Percentiles rank a stretch among this genome's conserved stretches.
Evolutionary conservation across 345 rosid species (phyloP).

Genomic region (Arabidopsis thaliana): TAIR10.1 NC_003070.9:26009501-26010000

Average conservation of each 20-base stretch:
- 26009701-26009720: conserved; percentile 45
- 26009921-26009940: background rate
- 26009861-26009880: no score
- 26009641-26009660: conserved; percentile 42
- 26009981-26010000: background rate
- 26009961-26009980: background rate
- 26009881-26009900: conserved; percentile 7
- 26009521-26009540: background rate
- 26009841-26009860: conserved; percentile 2
- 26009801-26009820: conserved; percentile 1
- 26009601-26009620: conserved; percentile 21
- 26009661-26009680: conserved; percentile 42
- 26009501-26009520: background rate
- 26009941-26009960: background rate
- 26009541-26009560: conserved; percentile 1
- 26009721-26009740: conserved; percentile 32
- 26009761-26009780: conserved; percentile 40
- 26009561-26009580: background rate
- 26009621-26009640: conserved; percentile 44
- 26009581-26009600: conserved; percentile 24
- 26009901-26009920: background rate
- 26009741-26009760: conserved; percentile 40
- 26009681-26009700: conserved; percentile 42
- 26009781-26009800: conserved; percentile 22
- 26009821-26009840: background rate